Evolutionary conservation across 1,139 yeast genomes (phyloP), one percentile per base, ranked within the genome.

Genomic region (Debaryomyces fabryi): DNA sequence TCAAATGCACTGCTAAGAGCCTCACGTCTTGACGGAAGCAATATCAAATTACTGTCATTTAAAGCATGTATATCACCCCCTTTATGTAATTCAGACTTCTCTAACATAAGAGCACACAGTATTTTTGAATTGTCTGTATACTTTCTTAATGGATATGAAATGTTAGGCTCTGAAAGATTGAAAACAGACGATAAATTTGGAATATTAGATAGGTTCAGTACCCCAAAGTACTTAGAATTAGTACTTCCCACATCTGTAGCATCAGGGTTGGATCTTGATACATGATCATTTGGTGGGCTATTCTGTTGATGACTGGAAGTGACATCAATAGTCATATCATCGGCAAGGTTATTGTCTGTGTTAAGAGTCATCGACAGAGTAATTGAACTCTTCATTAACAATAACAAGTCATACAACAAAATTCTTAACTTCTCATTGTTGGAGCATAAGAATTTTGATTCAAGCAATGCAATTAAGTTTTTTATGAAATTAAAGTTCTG

Each of bases 331-430:
- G 60, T 57, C 7, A 53, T 51, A 2, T 48, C 52, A 18, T 52
- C 58, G 3, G 45, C 52, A 15, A 43, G 35, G 23, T 48, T 58
- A 16, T 46, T 43, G 23, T 57, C 65, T 15, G 55, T 36, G n/a
- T 46, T 49, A 9, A 52, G 30, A 10, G 57, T 55, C 6, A 62
- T 45, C 16, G 45, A 57, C 41, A 58, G 67, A 2, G 71, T 63
- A 8, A 73, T 53, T 1, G 73, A 60, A 1, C 65, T 64, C 58
- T 83, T 85, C 58, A 85, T 68, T 3, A 88, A 77, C 2, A 83
- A 67, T 36, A 86, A 64, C 40, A 86, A 71, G 60, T 87, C 93
- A 57, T 84, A 85, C 1, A 86, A 66, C 52, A 86, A 66, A 47
- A 86, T 80, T 56, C 79, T 80, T 51, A 86, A 61, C 53, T 80